Base-by-base conservation (phyloP, 352 stramenopile species). In the Hyaloperonospora brassicae region DNA sequence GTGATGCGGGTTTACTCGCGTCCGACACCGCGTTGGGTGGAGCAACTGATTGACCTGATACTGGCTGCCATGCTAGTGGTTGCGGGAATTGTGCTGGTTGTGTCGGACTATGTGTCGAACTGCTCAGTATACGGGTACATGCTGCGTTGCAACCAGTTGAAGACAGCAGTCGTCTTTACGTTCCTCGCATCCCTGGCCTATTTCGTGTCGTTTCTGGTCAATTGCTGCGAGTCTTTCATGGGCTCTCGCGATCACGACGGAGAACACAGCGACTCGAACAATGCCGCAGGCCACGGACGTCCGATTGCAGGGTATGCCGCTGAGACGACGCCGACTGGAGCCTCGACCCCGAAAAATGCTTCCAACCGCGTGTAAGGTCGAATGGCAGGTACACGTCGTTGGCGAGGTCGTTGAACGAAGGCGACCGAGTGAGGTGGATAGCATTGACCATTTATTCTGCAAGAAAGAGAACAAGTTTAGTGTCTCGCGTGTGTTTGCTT, bases 101-200 rank as follows among this genome's bases (percentile, higher is more conserved):
- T 66, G n/a, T 83, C 69, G 7, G 78, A 89, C 61, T 89, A 83
- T 48, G 75, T 89, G 13, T 36, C 66, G 22, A 52, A 86, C 54
- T 89, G 78, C 55, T 62, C 61, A 10, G 59, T 86, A 11, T 89
- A 87, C 52, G 70, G 70, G 47, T 79, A 79, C 66, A 86, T 84
- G 78, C 61, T 89, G 27, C 78, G 73, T 51, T 89, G 78, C 63
- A 62, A 64, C 31, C 24, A 56, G 21, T 48, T 89, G 27, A 72
- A 69, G 21, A 76, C 73, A 0, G 70, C 67, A 0, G 73, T 86
- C 11, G 72, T 86, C 4, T 89, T 89, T 57, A 79, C 70, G 27
- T 89, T 86, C 44, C 56, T 89, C 6, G 70, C 73, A 23, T 78
- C 81, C 43, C 64, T 68, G 44, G 55, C 76, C 5, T 83, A 70